Conservation (phyloP, 2,329 filamentous ascomycete genomes). For the Dactylellina leptospora region DNA sequence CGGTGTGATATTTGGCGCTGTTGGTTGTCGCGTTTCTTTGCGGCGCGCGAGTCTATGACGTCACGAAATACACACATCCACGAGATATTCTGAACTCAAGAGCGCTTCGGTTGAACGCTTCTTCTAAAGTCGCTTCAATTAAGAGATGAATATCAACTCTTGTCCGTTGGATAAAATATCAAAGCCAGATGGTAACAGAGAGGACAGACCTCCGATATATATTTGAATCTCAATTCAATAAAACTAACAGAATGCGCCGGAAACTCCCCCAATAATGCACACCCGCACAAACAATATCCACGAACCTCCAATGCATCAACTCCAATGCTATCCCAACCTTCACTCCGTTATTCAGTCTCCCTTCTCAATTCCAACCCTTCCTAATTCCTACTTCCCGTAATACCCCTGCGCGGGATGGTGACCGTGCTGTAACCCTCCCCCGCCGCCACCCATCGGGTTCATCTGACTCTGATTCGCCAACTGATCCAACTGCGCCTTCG, state of each 20-base stretch:
- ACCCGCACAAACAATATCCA: neutral
- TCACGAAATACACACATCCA: constrained; percentile 8
- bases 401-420: constrained; percentile 41
- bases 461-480: constrained; percentile 41
- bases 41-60: constrained; percentile 8
- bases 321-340: neutral
- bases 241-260: constrained; percentile 12
- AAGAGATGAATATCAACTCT: too few relatives aligned
- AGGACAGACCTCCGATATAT: too few relatives aligned
- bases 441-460: constrained; percentile 25
- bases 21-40: constrained; percentile 8
- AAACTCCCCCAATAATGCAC: constrained; percentile 11
- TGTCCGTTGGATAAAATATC: too few relatives aligned
- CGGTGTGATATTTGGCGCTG: neutral
- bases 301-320: neutral
- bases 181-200: too few relatives aligned
- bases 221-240: too few relatives aligned
- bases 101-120: too few relatives aligned
- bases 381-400: constrained; percentile 31
- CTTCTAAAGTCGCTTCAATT: too few relatives aligned
- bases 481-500: constrained; percentile 38
- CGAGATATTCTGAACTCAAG: too few relatives aligned
- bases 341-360: neutral
- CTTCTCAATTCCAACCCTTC: neutral
- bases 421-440: constrained; percentile 8